phyloP scores from a whole-genome alignment of 768 basidiomycete genomes.

The Boletus rubroflammeus region DNA sequence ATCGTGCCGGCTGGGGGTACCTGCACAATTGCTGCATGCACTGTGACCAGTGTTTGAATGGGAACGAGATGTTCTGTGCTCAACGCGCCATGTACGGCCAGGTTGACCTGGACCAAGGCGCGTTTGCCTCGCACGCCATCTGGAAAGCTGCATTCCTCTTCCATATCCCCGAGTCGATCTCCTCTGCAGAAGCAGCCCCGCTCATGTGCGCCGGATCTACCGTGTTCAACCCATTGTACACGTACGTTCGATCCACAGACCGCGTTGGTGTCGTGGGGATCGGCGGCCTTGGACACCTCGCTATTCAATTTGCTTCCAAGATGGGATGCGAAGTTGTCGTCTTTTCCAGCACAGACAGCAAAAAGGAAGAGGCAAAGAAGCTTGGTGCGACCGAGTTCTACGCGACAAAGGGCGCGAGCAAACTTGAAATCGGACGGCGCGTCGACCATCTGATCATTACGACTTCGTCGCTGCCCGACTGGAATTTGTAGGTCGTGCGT shows the following conservation, averaged over 20 bases:
- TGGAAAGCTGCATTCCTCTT: slow-evolving; percentile 36
- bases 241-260: slow-evolving; percentile 28
- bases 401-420: slow-evolving; percentile 23
- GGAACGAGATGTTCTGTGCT: slow-evolving; percentile 30
- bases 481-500: slow-evolving; percentile 25
- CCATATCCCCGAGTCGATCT: slow-evolving; percentile 30
- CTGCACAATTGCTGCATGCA: slow-evolving; percentile 32
- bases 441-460: slow-evolving; percentile 34
- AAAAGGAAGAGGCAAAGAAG: slow-evolving; percentile 30
- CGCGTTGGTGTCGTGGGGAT: slow-evolving; percentile 35
- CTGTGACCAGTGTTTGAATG: slow-evolving; percentile 33
- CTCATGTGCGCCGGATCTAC: slow-evolving; percentile 38
- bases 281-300: slow-evolving; percentile 38
- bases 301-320: slow-evolving; percentile 37
- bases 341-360: slow-evolving; percentile 32
- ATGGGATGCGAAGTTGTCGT: slow-evolving; percentile 39
- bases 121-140: slow-evolving; percentile 34
- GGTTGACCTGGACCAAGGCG: slow-evolving; percentile 32
- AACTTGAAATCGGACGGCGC: slow-evolving; percentile 25
- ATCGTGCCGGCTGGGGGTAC: slow-evolving; percentile 37
- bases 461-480: slow-evolving; percentile 27
- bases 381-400: slow-evolving; percentile 38
- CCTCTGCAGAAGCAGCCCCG: slow-evolving; percentile 32
- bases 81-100: slow-evolving; percentile 25
- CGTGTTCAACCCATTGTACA: slow-evolving; percentile 29